Percentiles rank a stretch among this genome's conserved stretches.
Evolutionary conservation across 768 basidiomycete species (phyloP).

Genomic region (Kwoniella shandongensis): DNA sequence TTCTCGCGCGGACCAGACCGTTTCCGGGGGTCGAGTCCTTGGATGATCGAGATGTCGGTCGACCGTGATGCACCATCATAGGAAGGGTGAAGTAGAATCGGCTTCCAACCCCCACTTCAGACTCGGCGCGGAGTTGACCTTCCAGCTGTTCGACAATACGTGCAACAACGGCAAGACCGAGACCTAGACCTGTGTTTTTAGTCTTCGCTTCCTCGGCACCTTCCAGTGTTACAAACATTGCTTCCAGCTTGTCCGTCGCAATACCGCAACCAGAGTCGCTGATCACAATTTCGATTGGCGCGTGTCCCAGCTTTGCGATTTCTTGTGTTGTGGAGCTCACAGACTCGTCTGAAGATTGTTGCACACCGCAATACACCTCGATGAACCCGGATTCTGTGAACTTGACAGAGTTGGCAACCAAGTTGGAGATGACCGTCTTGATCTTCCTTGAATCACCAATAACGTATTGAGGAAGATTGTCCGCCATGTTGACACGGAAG

Average conservation of each 20-base stretch:
- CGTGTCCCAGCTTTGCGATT: conserved; percentile 8
- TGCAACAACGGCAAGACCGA: conserved; percentile 77
- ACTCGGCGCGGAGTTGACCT: conserved; percentile 76
- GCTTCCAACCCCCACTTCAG: conserved; percentile 66
- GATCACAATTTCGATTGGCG: conserved; percentile 68
- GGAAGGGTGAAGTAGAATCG: conserved; percentile 66
- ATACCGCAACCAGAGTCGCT: conserved; percentile 76
- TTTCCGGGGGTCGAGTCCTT: not conserved
- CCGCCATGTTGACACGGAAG: conserved; percentile 62
- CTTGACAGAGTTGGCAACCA: conserved; percentile 78
- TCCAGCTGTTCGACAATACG: conserved; percentile 75
- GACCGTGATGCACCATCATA: conserved; percentile 20
- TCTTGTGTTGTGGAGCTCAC: conserved; percentile 7
- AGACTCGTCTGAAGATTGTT: conserved; percentile 32
- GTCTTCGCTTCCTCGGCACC: conserved; percentile 60
- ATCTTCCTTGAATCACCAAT: conserved; percentile 74
- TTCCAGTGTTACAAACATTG: conserved; percentile 77
- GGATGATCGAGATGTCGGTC: conserved; percentile 55
- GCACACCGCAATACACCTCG: conserved; percentile 61
- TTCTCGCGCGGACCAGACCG: conserved; percentile 1
- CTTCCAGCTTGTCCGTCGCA: conserved; percentile 64
- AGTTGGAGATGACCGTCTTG: conserved; percentile 71
- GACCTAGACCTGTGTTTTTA: conserved; percentile 55
- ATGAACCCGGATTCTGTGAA: conserved; percentile 67
- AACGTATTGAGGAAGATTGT: conserved; percentile 61